phyloP scores from a whole-genome alignment of 805 yeast genomes.

The Yarrowia alimentaria region DNA sequence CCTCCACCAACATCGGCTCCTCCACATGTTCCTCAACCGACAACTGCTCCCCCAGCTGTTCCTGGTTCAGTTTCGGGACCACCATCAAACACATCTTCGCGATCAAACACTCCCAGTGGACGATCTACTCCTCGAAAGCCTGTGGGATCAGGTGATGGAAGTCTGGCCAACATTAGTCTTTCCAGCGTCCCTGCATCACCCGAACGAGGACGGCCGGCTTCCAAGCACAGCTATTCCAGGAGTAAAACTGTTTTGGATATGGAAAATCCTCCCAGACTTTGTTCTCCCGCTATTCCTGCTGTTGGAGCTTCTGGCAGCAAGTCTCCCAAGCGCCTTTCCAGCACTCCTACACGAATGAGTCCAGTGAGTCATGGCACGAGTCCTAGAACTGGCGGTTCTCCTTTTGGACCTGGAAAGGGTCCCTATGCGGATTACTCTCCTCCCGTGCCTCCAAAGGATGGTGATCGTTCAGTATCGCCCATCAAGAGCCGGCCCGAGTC shows the following conservation, averaged over 20 bases:
- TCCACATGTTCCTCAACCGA: too few species aligned
- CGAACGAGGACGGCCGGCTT: slow-evolving; percentile 9
- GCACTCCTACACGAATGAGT: not conserved
- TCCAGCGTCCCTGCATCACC: slow-evolving; percentile 2
- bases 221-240: too few species aligned
- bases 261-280: not conserved
- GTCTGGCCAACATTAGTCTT: too few species aligned
- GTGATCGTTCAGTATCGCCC: slow-evolving; percentile 11
- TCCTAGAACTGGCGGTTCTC: not conserved
- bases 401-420: not conserved
- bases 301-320: not conserved
- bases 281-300: slow-evolving; percentile 3
- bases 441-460: slow-evolving; percentile 20
- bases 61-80: too few species aligned
- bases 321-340: not conserved
- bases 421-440: slow-evolving; percentile 9
- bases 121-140: too few species aligned
- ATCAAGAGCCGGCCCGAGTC: slow-evolving; percentile 2
- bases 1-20: too few species aligned
- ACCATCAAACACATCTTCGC: too few species aligned
- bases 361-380: too few species aligned
- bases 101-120: too few species aligned
- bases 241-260: not conserved
- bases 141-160: too few species aligned
- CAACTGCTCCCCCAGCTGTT: too few species aligned